Base-by-base conservation (phyloP, 1,284 basidiomycete genomes). In the Pseudozyma tsukubaensis region DNA sequence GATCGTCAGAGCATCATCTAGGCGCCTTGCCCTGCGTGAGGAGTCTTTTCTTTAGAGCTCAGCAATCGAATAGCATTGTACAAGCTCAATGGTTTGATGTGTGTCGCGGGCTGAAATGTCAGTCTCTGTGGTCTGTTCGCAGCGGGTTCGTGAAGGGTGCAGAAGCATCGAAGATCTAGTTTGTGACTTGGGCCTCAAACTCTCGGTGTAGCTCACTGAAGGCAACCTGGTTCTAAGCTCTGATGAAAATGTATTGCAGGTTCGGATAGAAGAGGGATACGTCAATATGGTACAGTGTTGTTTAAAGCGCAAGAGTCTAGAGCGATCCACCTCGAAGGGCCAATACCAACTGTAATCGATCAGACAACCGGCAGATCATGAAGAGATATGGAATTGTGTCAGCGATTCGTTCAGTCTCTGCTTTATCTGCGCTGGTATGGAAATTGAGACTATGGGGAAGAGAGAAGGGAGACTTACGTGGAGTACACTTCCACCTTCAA, bases 401-500 rank as follows among this genome's bases (percentile, higher is more conserved):
- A 47, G 45, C 44, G 21, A 13, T 12, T 14, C 29, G 19, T 21
- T 51, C 6, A 18, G 4, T 18, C 42, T 10, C 10, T 43, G 4
- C 18, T 43, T 13, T 14, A 3, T 4, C 10, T 24, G 19, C 19
- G 36, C 18, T 4, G 7, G 9, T 40, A 1, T n/a, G 18, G 8
- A 13, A 19, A 9, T 6, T 21, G 4, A 13, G 11, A 8, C 19
- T 14, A 19, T 11, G 29, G 11, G n/a, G 8, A 12, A 7, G 18
- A 32, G 40, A n/a, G 8, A 12, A 7, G 18, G 29, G 40, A n/a
- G 16, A 83, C 82, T 73, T 71, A 84, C 80, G 60, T 85, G 84
- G 16, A 85, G 65, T 18, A 83, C 81, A 35, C 81, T 81, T 29
- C 83, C 83, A 29, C 83, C 83, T 59, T 83, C 80, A 5, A 85